phyloP scores from a whole-genome alignment of 2,329 filamentous ascomycete species.

The Truncatella angustata region DNA sequence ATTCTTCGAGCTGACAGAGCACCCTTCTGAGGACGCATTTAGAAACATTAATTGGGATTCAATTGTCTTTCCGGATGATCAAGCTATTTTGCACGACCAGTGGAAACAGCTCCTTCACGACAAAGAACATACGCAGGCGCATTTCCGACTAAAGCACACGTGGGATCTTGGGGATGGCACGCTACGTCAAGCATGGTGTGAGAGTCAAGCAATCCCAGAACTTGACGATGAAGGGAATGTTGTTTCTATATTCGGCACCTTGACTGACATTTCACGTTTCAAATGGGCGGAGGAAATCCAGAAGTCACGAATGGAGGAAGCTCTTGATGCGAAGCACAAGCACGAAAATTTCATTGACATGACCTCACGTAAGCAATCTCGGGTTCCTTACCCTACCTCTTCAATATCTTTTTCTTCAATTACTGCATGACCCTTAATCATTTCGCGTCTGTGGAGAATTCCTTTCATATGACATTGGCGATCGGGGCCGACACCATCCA shows the following conservation, averaged over 20 bases:
- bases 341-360: slow-evolving; percentile 73
- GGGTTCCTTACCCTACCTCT: too few species aligned
- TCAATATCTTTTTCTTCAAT: too few species aligned
- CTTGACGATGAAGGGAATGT: slow-evolving; percentile 61
- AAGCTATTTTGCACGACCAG: slow-evolving; percentile 51
- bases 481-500: too few species aligned
- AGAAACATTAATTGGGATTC: slow-evolving; percentile 69
- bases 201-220: slow-evolving; percentile 75
- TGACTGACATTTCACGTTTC: slow-evolving; percentile 83
- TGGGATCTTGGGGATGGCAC: slow-evolving; percentile 59
- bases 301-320: slow-evolving; percentile 74
- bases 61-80: slow-evolving; percentile 66
- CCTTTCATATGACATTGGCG: too few species aligned
- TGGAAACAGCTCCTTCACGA: slow-evolving; percentile 64
- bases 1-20: slow-evolving; percentile 69
- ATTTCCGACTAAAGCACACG: slow-evolving; percentile 71
- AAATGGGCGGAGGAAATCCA: slow-evolving; percentile 83
- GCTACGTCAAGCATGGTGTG: slow-evolving; percentile 67
- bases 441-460: too few species aligned
- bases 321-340: slow-evolving; percentile 73
- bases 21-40: slow-evolving; percentile 52
- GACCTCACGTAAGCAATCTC: too few species aligned
- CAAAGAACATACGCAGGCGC: slow-evolving; percentile 63
- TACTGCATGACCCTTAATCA: too few species aligned
- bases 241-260: slow-evolving; percentile 74